Conservation (phyloP, 2,329 filamentous ascomycete genomes). For the Thelonectria discophora region DNA sequence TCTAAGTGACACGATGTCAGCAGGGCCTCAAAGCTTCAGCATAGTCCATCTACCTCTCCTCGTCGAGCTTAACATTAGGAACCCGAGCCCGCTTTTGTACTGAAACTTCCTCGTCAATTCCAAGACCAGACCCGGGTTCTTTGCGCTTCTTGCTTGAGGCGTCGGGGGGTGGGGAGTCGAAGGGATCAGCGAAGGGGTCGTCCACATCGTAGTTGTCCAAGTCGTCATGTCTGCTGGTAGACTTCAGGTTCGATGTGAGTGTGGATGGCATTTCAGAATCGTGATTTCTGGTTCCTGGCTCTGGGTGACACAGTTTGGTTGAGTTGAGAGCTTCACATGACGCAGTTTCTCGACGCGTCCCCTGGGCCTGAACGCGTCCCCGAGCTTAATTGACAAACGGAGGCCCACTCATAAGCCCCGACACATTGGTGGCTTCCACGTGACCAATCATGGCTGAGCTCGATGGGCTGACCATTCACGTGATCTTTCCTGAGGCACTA, state of each 20-base stretch:
- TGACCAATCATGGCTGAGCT: constrained; percentile 29
- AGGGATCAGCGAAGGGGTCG: constrained; percentile 58
- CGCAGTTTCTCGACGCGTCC: constrained; percentile 20
- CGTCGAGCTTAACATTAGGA: constrained; percentile 87
- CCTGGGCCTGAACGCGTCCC: constrained; percentile 34
- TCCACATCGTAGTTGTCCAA: constrained; percentile 81
- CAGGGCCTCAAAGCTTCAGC: neutral
- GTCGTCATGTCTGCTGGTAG: constrained; percentile 59
- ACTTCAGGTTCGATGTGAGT: constrained; percentile 25
- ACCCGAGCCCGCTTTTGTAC: constrained; percentile 76
- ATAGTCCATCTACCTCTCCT: constrained; percentile 65
- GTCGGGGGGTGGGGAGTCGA: constrained; percentile 56
- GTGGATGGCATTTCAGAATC: constrained; percentile 38
- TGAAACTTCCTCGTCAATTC: constrained; percentile 87
- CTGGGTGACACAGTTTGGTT: neutral
- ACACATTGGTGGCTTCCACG: neutral
- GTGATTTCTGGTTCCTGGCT: neutral
- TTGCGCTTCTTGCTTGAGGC: constrained; percentile 58
- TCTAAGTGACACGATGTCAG: constrained; percentile 51
- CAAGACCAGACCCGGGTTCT: constrained; percentile 64
- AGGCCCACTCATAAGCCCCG: constrained; percentile 5
- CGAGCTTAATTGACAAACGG: constrained; percentile 37
- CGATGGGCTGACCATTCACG: constrained; percentile 43
- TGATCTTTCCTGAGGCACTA: constrained; percentile 47
- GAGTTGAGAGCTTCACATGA: neutral